These are phyloP conservation scores for Starmerella sp. DNA, from an alignment of 805 yeast species.

Conservation along the genomic window DNA sequence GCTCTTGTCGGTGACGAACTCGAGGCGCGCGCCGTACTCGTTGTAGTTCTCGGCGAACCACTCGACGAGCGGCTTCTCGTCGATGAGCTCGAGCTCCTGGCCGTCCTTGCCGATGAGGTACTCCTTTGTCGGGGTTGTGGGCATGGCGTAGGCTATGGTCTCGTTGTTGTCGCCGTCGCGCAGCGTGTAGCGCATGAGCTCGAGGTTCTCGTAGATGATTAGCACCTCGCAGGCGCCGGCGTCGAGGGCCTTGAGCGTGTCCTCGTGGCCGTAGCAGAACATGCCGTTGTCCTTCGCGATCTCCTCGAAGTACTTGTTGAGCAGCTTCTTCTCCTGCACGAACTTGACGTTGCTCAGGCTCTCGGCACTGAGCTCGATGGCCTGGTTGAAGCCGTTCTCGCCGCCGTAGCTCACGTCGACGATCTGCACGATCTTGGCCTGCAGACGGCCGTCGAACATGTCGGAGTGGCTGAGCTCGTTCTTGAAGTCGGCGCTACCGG, in stretches of 20 bases:
- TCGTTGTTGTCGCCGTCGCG: conserved; percentile 75
- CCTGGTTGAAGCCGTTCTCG: conserved; percentile 98
- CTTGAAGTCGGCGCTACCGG: conserved; percentile 99
- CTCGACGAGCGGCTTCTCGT: conserved; percentile 78
- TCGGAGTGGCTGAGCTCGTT: conserved; percentile 88
- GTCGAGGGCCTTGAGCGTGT: conserved; percentile 90
- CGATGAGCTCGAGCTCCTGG: conserved; percentile 77
- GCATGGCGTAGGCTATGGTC: conserved; percentile 59
- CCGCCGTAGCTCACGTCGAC: conserved; percentile 99
- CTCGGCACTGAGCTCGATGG: conserved; percentile 95
- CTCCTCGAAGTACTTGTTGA: conserved; percentile 88
- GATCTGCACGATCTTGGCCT: conserved; percentile 73
- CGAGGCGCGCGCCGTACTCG: conserved; percentile 87
- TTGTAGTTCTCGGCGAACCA: conserved; percentile 97
- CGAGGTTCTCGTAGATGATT: conserved; percentile 87
- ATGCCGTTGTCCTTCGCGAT: conserved; percentile 95
- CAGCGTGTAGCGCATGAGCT: conserved; percentile 68
- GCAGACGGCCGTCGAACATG: conserved; percentile 81
- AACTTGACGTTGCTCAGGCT: conserved; percentile 93
- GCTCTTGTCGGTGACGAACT: conserved; percentile 91
- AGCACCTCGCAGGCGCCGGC: conserved; percentile 90
- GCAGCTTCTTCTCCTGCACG: conserved; percentile 94
- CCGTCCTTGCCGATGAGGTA: conserved; percentile 82
- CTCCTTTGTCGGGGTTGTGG: conserved; percentile 61
- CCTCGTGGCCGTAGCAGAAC: conserved; percentile 95